Evolutionary conservation across 805 yeast genomes (phyloP).

Genomic region (Ogataea henricii): DNA sequence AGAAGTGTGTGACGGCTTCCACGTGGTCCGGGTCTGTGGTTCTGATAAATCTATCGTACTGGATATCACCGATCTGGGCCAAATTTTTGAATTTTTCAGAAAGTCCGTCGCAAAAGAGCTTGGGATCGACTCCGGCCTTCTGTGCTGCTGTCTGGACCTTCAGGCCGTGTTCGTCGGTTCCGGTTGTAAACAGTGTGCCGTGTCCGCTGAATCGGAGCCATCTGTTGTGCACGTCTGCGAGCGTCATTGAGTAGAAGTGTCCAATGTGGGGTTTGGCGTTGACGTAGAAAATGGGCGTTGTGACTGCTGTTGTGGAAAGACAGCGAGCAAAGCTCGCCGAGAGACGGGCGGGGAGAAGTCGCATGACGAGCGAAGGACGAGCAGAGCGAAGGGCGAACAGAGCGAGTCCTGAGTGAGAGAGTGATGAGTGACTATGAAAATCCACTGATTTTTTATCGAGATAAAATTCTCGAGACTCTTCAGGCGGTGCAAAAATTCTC

Average conservation of each 20-base stretch:
- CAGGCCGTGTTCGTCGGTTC: slow-evolving; percentile 96
- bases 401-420: too few species aligned
- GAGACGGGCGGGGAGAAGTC: too few species aligned
- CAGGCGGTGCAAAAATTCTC: too few species aligned
- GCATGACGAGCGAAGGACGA: not conserved
- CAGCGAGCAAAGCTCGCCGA: not conserved
- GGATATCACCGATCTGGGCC: slow-evolving; percentile 58
- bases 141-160: slow-evolving; percentile 89
- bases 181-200: slow-evolving; percentile 67
- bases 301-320: slow-evolving; percentile 47
- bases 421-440: too few species aligned
- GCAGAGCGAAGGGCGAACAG: not conserved
- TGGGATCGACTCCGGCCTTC: slow-evolving; percentile 51
- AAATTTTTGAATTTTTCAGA: slow-evolving; percentile 63
- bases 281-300: slow-evolving; percentile 95
- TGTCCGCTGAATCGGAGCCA: slow-evolving; percentile 59
- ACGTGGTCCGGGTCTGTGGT: slow-evolving; percentile 87
- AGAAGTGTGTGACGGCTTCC: slow-evolving; percentile 62
- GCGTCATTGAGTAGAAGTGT: slow-evolving; percentile 82
- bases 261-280: slow-evolving; percentile 96
- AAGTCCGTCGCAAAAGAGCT: slow-evolving; percentile 70
- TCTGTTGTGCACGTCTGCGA: slow-evolving; percentile 76
- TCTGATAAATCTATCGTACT: slow-evolving; percentile 77
- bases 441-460: too few species aligned
- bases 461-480: too few species aligned